phyloP scores from a whole-genome alignment of 805 yeast species.

The Cyberlindnera subsufficiens region DNA sequence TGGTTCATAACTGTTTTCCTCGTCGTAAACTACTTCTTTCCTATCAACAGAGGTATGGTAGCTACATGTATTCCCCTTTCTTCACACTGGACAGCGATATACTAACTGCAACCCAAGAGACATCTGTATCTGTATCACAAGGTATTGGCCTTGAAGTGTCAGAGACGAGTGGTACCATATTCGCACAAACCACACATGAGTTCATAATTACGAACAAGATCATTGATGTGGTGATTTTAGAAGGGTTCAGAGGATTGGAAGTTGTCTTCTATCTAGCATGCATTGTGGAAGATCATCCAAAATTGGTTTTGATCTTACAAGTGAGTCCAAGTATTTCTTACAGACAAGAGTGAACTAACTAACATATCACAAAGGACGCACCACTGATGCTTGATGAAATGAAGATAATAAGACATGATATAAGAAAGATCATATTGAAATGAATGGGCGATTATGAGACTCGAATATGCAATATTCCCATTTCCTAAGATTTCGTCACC shows the following conservation, averaged over 20 bases:
- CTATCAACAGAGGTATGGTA: neutral
- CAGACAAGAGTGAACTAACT: neutral
- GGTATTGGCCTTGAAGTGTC: conserved; percentile 43
- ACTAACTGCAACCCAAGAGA: conserved; percentile 20
- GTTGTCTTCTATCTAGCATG: conserved; percentile 62
- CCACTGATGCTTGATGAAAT: conserved; percentile 7
- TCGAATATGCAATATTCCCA: neutral
- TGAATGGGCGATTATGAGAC: neutral
- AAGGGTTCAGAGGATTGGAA: conserved; percentile 64
- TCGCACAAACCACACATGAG: conserved; percentile 20
- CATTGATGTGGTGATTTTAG: conserved; percentile 66
- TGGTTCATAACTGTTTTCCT: neutral
- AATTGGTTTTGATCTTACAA: conserved; percentile 27
- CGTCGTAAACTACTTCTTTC: neutral
- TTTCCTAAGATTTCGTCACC: neutral
- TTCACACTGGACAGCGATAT: neutral
- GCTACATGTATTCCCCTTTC: neutral
- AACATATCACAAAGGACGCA: conserved; percentile 6
- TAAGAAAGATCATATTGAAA: conserved; percentile 1
- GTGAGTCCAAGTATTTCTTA: conserved; percentile 16
- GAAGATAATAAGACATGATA: conserved; percentile 9
- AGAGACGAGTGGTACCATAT: conserved; percentile 25
- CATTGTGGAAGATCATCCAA: conserved; percentile 36
- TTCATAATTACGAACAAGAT: conserved; percentile 56
- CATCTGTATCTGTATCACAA: conserved; percentile 35